phyloP scores from a whole-genome alignment of 208 protist genomes.

The Phytomonas francai region DNA sequence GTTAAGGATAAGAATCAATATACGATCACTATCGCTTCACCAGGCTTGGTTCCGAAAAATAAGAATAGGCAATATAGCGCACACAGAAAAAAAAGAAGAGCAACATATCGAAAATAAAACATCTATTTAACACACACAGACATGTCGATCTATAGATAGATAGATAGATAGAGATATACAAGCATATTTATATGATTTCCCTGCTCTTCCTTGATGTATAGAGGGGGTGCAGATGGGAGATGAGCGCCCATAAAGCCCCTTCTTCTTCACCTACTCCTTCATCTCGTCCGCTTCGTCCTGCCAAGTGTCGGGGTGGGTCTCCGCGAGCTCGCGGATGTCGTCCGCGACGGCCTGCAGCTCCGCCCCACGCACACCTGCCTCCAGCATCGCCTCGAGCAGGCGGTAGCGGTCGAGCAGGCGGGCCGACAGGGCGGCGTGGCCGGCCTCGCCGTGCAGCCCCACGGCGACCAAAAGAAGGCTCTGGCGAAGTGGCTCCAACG shows the following conservation, averaged over 20 bases:
- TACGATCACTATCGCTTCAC: constrained; percentile 1
- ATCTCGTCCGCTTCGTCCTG: constrained; percentile 17
- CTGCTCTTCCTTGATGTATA: no score
- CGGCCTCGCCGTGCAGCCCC: constrained; percentile 64
- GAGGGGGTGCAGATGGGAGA: no score
- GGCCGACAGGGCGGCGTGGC: constrained; percentile 38
- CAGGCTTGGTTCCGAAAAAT: background rate
- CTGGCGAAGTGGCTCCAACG: constrained; percentile 50
- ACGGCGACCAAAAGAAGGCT: constrained; percentile 44
- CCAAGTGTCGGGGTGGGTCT: constrained; percentile 16
- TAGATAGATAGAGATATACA: constrained; percentile 2
- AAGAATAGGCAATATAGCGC: background rate
- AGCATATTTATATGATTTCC: background rate
- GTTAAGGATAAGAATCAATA: background rate
- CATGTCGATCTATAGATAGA: background rate
- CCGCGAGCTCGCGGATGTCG: constrained; percentile 45
- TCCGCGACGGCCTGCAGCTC: constrained; percentile 44
- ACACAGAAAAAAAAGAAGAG: constrained; percentile 11
- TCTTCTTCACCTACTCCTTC: constrained; percentile 29
- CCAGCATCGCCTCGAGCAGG: constrained; percentile 48
- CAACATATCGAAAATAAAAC: background rate
- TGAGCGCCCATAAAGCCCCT: no score
- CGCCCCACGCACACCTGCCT: constrained; percentile 36
- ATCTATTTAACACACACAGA: constrained; percentile 1
- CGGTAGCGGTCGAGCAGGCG: constrained; percentile 75